Conservation (phyloP, 2,329 filamentous ascomycete genomes). For the Hymenotorrendiella dingleyae region DNA sequence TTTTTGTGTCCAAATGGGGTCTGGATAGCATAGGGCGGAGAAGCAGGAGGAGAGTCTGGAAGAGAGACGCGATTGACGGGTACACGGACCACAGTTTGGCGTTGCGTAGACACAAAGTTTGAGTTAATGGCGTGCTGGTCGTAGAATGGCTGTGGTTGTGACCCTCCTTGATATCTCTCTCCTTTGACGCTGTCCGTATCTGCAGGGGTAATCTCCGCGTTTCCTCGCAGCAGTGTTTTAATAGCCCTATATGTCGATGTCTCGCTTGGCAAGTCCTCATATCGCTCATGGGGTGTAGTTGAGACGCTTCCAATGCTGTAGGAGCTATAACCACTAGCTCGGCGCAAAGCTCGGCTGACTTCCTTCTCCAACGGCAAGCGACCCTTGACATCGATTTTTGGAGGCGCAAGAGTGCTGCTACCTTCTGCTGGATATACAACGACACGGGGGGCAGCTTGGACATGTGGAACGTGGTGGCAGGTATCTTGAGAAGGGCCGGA, state of each 20-base stretch:
- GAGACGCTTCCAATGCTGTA: slow-evolving; percentile 22
- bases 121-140: slow-evolving; percentile 18
- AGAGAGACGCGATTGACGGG: slow-evolving; percentile 18
- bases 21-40: slow-evolving; percentile 1
- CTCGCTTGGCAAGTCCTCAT: slow-evolving; percentile 7
- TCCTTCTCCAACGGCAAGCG: slow-evolving; percentile 25
- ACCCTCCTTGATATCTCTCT: slow-evolving; percentile 3
- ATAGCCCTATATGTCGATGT: slow-evolving; percentile 7
- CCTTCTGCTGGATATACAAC: slow-evolving; percentile 11
- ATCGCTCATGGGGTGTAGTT: slow-evolving; percentile 12
- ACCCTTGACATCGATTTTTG: slow-evolving; percentile 2
- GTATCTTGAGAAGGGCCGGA: not conserved
- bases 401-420: slow-evolving; percentile 4
- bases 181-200: slow-evolving; percentile 6
- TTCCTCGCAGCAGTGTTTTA: slow-evolving; percentile 11
- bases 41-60: slow-evolving; percentile 13
- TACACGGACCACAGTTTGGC: slow-evolving; percentile 19
- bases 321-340: slow-evolving; percentile 23
- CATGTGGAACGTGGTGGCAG: not conserved
- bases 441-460: slow-evolving; percentile 2
- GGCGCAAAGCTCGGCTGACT: slow-evolving; percentile 26
- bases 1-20: slow-evolving; percentile 1
- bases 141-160: slow-evolving; percentile 19
- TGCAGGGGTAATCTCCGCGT: slow-evolving; percentile 8
- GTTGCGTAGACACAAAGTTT: slow-evolving; percentile 16